phyloP scores from a whole-genome alignment of 345 rosid species.

The Capsella bursapastoris region DNA sequence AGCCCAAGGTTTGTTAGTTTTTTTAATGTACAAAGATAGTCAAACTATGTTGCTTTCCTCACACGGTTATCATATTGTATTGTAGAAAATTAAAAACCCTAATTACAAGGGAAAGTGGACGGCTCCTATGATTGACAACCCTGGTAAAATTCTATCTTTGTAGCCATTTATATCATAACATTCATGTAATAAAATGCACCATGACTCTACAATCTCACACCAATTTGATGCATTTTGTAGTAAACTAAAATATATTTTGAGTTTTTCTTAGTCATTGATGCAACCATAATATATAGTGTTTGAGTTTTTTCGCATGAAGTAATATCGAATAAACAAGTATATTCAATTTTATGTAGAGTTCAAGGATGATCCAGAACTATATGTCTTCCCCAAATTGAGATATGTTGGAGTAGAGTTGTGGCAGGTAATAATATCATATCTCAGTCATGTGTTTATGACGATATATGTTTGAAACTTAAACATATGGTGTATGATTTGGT shows the following conservation, averaged over 20 bases:
- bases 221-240: neutral
- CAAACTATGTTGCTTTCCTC: neutral
- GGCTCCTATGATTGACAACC: conserved; percentile 97
- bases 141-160: conserved; percentile 54
- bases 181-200: conserved; percentile 10
- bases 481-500: neutral
- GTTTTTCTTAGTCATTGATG: neutral
- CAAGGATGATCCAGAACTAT: conserved; percentile 91
- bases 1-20: conserved; percentile 71
- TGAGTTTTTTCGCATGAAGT: neutral
- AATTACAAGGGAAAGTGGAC: conserved; percentile 96
- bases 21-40: neutral
- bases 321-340: neutral
- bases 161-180: neutral
- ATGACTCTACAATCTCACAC: conserved; percentile 4
- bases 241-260: neutral
- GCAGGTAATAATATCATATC: conserved; percentile 65
- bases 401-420: conserved; percentile 95
- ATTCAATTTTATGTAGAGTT: conserved; percentile 58
- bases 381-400: conserved; percentile 87
- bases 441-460: neutral
- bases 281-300: neutral
- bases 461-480: neutral
- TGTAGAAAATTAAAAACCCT: conserved; percentile 95
- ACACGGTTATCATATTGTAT: neutral